phyloP scores from a whole-genome alignment of 805 yeast genomes.

The Cyberlindnera mrakii region DNA sequence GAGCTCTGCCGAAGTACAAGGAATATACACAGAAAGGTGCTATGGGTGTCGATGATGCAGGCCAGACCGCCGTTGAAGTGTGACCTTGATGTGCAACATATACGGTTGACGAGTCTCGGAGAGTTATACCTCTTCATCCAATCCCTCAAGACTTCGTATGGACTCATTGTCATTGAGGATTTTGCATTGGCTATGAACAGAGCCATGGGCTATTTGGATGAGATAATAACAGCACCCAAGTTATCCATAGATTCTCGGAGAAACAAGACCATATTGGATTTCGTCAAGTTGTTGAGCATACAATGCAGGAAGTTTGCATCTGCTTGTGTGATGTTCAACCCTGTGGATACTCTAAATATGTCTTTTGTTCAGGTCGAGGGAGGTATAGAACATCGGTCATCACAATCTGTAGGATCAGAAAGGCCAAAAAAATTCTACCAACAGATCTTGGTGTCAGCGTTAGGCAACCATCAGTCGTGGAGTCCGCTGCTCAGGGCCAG shows the following conservation, averaged over 20 bases:
- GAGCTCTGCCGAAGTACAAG: constrained; percentile 12
- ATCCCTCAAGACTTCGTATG: constrained; percentile 5
- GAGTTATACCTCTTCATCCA: constrained; percentile 12
- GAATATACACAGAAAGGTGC: constrained; percentile 10
- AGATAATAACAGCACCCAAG: constrained; percentile 1
- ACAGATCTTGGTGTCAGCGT: constrained; percentile 15
- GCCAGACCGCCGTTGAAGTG: neutral
- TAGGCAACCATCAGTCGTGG: constrained; percentile 21
- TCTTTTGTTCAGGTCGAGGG: constrained; percentile 17
- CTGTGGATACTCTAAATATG: constrained; percentile 14
- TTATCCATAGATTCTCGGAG: constrained; percentile 4
- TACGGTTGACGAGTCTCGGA: constrained; percentile 6
- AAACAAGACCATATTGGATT: constrained; percentile 7
- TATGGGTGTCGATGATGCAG: constrained; percentile 21
- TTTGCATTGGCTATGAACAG: constrained; percentile 13
- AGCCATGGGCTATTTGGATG: constrained; percentile 10
- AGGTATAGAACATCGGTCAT: neutral
- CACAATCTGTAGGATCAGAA: neutral
- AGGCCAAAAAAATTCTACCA: constrained; percentile 14
- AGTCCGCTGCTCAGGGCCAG: constrained; percentile 13
- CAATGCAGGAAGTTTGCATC: constrained; percentile 14
- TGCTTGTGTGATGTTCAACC: constrained; percentile 13
- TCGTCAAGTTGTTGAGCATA: constrained; percentile 14
- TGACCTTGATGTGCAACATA: neutral
- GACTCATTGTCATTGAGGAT: constrained; percentile 20